phyloP scores from a whole-genome alignment of 2,329 filamentous ascomycete species.

The Sarocladium kiliense region DNA sequence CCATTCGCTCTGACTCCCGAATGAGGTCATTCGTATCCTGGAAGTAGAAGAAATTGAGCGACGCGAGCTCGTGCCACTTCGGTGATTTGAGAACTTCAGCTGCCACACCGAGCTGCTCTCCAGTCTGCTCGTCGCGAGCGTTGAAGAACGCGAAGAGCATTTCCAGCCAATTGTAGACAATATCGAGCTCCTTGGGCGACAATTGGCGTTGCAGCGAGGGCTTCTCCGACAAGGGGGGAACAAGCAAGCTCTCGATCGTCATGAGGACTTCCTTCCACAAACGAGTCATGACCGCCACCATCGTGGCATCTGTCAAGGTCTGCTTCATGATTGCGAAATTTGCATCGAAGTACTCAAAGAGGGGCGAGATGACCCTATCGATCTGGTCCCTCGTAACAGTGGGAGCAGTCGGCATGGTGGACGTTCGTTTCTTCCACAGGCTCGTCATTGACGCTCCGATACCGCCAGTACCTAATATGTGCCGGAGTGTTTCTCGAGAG shows the following conservation, averaged over 20 bases:
- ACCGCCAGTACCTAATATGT: constrained; percentile 65
- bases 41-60: constrained; percentile 98
- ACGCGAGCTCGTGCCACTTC: constrained; percentile 96
- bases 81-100: constrained; percentile 90
- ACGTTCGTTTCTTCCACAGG: constrained; percentile 57
- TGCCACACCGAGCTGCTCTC: constrained; percentile 82
- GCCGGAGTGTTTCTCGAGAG: constrained; percentile 73
- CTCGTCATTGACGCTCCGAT: constrained; percentile 69
- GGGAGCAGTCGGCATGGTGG: constrained; percentile 39
- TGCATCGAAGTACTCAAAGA: constrained; percentile 94
- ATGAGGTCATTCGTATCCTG: constrained; percentile 87
- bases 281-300: constrained; percentile 97
- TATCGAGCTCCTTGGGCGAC: constrained; percentile 81
- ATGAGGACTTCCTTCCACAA: constrained; percentile 96
- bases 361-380: constrained; percentile 72
- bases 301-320: constrained; percentile 89
- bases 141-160: constrained; percentile 94
- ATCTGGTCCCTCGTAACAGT: constrained; percentile 65
- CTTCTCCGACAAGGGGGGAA: constrained; percentile 93
- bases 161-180: constrained; percentile 92
- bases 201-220: constrained; percentile 80
- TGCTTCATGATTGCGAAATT: constrained; percentile 99
- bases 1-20: constrained; percentile 94
- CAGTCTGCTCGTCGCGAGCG: constrained; percentile 73
- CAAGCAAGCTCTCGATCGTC: constrained; percentile 83